phyloP scores from a whole-genome alignment of 495 filamentous ascomycete genomes.

The Terfezia boudieri region DNA sequence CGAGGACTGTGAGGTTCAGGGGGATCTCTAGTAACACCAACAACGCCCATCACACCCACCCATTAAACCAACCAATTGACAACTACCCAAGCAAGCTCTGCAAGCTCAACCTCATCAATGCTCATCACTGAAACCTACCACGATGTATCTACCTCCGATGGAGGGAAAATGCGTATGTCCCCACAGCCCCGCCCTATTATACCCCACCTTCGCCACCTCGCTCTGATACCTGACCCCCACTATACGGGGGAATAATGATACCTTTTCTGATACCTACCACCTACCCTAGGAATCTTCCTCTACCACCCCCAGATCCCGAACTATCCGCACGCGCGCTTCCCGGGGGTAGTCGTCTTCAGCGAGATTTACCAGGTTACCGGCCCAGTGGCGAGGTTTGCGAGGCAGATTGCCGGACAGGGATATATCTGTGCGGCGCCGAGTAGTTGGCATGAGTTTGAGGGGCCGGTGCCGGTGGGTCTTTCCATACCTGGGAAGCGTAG shows the following conservation, averaged over 20 bases:
- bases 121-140: slow-evolving; percentile 40
- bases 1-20: no score
- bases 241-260: background rate
- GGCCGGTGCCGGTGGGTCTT: slow-evolving; percentile 36
- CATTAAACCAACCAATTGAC: no score
- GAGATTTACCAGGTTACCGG: slow-evolving; percentile 98
- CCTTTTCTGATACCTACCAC: slow-evolving; percentile 2
- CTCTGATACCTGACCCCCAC: background rate
- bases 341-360: slow-evolving; percentile 74
- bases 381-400: slow-evolving; percentile 71
- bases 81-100: no score
- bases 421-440: slow-evolving; percentile 84
- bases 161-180: slow-evolving; percentile 20
- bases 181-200: slow-evolving; percentile 1
- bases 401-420: slow-evolving; percentile 80
- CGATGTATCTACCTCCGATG: slow-evolving; percentile 47
- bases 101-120: slow-evolving; percentile 23
- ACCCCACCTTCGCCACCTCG: slow-evolving; percentile 33
- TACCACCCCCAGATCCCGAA: slow-evolving; percentile 69
- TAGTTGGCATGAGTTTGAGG: slow-evolving; percentile 82
- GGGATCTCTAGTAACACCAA: no score
- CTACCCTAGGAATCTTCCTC: slow-evolving; percentile 52
- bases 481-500: background rate
- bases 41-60: no score
- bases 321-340: slow-evolving; percentile 72